Base-by-base conservation (phyloP, 805 yeast genomes). In the Torulaspora gathmanii region DNA sequence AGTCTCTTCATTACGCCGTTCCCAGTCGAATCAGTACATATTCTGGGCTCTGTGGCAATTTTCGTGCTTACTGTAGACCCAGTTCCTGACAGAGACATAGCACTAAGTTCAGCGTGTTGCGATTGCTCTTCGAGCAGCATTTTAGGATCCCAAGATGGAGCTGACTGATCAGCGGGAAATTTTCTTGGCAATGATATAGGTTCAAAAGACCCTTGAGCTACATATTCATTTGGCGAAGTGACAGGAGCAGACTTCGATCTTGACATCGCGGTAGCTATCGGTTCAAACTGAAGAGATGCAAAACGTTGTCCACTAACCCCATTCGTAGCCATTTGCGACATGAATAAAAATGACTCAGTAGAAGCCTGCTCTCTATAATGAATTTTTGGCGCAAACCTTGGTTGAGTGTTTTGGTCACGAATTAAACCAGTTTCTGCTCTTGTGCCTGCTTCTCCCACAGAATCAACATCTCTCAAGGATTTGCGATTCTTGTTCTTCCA, bases 401-500 rank as follows among this genome's bases (percentile, higher is more conserved):
- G 34, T 31, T 11, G 34, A 31, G 34, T 13, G 16, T 8, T 11
- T 30, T 30, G 33, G 9, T 15, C 19, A 5, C 10, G 13, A 6
- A 9, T 12, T 10, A 26, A 29, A n/a, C 15, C 5, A 8, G 9
- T 29, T 10, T 29, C 16, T 29, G 25, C 8, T 10, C 10, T 22
- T 22, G 25, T 10, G 25, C 3, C 25, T 2, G 13, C 30, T 27
- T 27, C 30, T 5, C 15, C 30, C 2, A n/a, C 30, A 12, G 30
- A 16, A 10, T 10, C 25, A 22, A 10, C 25, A 16, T 15, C 17
- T 16, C 19, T 31, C 34, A 15, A 6, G 11, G 19, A 15, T 13
- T 15, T 31, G 20, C 34, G 17, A n/a, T n/a, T 31, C 8, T n/a
- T 17, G 20, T 46, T 50, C 25, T 44, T 47, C 50, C 51, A 47